Percentiles rank a stretch among this genome's conserved stretches.
Conservation (phyloP, 106 monocot genomes). For the Hemerocallis citrina region DNA sequence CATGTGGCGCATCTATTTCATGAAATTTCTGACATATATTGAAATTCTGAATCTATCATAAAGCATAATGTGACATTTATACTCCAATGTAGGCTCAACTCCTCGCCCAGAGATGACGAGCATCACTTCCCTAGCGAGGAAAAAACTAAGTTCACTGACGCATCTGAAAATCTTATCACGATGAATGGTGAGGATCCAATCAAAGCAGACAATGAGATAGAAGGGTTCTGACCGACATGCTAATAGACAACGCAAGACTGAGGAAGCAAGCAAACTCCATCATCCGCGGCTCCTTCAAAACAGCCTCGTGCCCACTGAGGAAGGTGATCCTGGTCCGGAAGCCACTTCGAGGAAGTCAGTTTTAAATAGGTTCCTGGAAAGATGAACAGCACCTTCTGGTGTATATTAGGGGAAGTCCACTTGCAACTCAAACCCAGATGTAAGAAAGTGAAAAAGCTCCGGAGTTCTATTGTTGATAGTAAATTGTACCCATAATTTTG, state of each 20-base stretch:
- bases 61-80: neutral
- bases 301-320: slow-evolving; percentile 32
- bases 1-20: neutral
- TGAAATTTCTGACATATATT: neutral
- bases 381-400: slow-evolving; percentile 6
- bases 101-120: slow-evolving; percentile 69
- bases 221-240: slow-evolving; percentile 38
- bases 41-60: neutral
- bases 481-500: too few relatives aligned
- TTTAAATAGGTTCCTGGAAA: slow-evolving; percentile 51
- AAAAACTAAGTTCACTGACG: slow-evolving; percentile 8
- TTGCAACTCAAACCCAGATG: too few relatives aligned
- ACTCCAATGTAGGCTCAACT: slow-evolving; percentile 65
- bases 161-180: slow-evolving; percentile 5
- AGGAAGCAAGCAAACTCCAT: slow-evolving; percentile 69
- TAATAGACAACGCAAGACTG: slow-evolving; percentile 76
- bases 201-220: slow-evolving; percentile 40
- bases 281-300: slow-evolving; percentile 37
- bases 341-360: slow-evolving; percentile 34
- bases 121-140: slow-evolving; percentile 3
- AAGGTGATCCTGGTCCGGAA: slow-evolving; percentile 30
- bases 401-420: slow-evolving; percentile 15
- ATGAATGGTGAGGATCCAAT: slow-evolving; percentile 30
- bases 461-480: too few relatives aligned
- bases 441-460: too few relatives aligned